phyloP scores from a whole-genome alignment of 768 basidiomycete genomes.

The Hirschioporus abietinus region DNA sequence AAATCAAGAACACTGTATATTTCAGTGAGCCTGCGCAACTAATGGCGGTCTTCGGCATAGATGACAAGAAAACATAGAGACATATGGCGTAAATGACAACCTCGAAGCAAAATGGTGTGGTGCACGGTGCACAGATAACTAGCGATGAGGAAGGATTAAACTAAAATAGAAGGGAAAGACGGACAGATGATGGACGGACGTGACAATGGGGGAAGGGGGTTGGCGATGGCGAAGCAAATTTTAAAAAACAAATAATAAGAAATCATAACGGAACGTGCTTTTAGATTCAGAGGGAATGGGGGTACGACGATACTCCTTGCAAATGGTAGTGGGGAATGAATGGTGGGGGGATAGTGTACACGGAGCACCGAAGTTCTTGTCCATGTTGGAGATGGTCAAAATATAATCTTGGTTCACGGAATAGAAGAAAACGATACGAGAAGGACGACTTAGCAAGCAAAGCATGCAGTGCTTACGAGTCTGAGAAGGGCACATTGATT shows the following conservation, averaged over 20 bases:
- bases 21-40: background rate
- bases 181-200: background rate
- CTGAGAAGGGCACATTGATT: conserved; percentile 46
- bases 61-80: background rate
- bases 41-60: background rate
- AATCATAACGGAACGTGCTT: background rate
- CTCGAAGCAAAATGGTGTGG: background rate
- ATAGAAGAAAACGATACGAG: conserved; percentile 4
- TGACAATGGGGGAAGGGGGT: background rate
- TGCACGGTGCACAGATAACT: background rate
- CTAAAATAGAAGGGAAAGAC: background rate
- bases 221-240: background rate
- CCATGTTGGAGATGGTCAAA: conserved; percentile 2
- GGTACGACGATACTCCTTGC: conserved; percentile 52
- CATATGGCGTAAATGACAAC: background rate
- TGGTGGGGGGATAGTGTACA: conserved; percentile 28
- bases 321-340: conserved; percentile 38
- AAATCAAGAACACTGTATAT: background rate
- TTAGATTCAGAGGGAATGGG: conserved; percentile 18
- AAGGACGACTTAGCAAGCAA: conserved; percentile 2
- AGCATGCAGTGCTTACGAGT: conserved; percentile 18
- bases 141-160: background rate
- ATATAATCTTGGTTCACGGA: conserved; percentile 7
- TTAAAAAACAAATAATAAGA: conserved; percentile 3
- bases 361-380: conserved; percentile 39